Conservation (phyloP, 2,329 filamentous ascomycete genomes). For the Beauveria varroae region DNA sequence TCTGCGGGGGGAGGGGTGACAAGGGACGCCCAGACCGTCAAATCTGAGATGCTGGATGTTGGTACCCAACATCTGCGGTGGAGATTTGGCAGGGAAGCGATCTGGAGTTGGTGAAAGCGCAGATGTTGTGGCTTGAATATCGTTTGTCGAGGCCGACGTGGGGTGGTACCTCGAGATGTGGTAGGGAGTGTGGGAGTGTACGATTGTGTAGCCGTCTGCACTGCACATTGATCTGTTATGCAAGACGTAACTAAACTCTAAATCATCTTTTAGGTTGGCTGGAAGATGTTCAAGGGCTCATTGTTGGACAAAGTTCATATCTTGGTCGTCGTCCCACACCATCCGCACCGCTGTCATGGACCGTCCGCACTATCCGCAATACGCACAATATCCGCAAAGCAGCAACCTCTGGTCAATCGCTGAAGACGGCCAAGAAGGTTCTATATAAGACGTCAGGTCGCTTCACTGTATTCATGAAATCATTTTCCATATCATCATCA, state of each 20-base stretch:
- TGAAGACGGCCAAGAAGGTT: neutral
- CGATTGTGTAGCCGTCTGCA: too few species aligned
- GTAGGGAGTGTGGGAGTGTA: too few species aligned
- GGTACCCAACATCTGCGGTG: neutral
- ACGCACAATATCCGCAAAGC: neutral
- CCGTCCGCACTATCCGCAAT: constrained; percentile 10
- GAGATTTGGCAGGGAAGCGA: neutral
- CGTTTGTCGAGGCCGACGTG: too few species aligned
- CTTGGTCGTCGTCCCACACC: neutral
- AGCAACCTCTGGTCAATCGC: neutral
- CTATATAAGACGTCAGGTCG: neutral
- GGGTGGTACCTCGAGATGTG: too few species aligned
- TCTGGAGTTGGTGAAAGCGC: neutral
- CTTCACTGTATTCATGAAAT: neutral
- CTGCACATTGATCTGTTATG: too few species aligned
- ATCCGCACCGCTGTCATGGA: neutral
- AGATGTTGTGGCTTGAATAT: neutral
- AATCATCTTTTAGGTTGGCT: too few species aligned
- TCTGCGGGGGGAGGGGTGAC: neutral
- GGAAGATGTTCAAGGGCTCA: too few species aligned
- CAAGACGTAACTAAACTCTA: too few species aligned
- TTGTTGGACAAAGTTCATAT: too few species aligned
- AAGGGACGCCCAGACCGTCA: neutral
- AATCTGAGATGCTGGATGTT: neutral
- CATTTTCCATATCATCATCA: neutral